Evolutionary conservation across 139 green algal species (phyloP).

Genomic region (Chlamydomonas sp.): DNA sequence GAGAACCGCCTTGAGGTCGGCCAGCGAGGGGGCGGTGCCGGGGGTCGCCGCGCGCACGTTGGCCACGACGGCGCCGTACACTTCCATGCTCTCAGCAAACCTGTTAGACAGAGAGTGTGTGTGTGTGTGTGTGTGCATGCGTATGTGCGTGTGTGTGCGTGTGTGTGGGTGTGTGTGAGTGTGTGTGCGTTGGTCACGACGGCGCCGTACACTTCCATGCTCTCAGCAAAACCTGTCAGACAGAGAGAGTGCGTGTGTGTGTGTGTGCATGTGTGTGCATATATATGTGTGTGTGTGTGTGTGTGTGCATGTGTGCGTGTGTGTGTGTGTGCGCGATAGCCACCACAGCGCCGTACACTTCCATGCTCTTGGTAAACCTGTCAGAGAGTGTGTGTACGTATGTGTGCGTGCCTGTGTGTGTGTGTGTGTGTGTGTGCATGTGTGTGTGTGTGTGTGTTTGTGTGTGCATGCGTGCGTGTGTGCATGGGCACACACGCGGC

Average conservation of each 20-base stretch:
- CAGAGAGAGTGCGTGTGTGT: not conserved
- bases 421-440: no score
- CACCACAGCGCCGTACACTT: constrained; percentile 1
- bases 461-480: no score
- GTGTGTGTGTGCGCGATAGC: no score
- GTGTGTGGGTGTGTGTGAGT: no score
- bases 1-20: not conserved
- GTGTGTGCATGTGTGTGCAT: not conserved
- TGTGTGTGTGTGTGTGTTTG: no score
- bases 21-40: constrained; percentile 2
- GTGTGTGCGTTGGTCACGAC: no score
- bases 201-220: no score
- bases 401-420: no score
- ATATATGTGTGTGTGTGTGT: not conserved
- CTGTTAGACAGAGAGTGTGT: not conserved
- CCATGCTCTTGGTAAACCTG: constrained; percentile 8
- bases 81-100: constrained; percentile 14
- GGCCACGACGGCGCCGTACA: constrained; percentile 6
- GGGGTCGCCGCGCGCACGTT: constrained; percentile 10
- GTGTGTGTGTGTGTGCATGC: not conserved
- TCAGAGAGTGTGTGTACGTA: not conserved
- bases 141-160: not conserved
- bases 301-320: not conserved
- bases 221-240: no score
- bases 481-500: not conserved